A percentile compares a stretch with the other conserved stretches of the same genome.
phyloP scores from a whole-genome alignment of 257 asterid species.

The Jasminum sambac region DNA sequence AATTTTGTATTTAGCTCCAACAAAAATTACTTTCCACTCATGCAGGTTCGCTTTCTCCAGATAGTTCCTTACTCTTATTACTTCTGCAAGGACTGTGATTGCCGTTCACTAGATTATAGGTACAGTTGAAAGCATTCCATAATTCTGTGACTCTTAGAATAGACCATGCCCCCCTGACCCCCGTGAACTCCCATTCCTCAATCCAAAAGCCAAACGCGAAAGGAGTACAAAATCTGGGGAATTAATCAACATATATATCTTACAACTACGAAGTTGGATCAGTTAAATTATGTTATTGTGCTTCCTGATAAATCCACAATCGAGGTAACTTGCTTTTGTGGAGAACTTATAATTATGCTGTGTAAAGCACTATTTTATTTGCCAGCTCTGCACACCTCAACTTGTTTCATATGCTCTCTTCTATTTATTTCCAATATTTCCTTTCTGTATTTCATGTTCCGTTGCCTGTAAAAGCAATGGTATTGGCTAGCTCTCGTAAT shows the following conservation, averaged over 20 bases:
- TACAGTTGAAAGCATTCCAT: constrained; percentile 28
- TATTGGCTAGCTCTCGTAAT: neutral
- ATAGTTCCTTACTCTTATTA: constrained; percentile 81
- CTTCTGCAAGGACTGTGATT: constrained; percentile 96
- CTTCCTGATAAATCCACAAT: neutral
- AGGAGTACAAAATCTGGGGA: neutral
- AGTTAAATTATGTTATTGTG: neutral
- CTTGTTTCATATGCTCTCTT: neutral
- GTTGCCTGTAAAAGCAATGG: neutral
- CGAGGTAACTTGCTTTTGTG: neutral
- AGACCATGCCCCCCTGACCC: neutral
- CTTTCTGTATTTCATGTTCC: neutral
- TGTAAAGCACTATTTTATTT: neutral
- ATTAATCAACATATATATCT: neutral
- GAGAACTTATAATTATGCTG: neutral
- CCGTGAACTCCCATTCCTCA: neutral
- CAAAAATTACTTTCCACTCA: constrained; percentile 20
- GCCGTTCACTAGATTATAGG: constrained; percentile 85
- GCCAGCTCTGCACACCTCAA: neutral
- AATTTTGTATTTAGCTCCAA: constrained; percentile 24
- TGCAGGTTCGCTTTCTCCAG: constrained; percentile 91
- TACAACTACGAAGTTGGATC: neutral
- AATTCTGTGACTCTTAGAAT: neutral
- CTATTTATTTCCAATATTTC: no score
- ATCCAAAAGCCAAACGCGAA: neutral